Base-by-base conservation (phyloP, 257 asterid genomes). In the Voacanga thouarsii region DNA sequence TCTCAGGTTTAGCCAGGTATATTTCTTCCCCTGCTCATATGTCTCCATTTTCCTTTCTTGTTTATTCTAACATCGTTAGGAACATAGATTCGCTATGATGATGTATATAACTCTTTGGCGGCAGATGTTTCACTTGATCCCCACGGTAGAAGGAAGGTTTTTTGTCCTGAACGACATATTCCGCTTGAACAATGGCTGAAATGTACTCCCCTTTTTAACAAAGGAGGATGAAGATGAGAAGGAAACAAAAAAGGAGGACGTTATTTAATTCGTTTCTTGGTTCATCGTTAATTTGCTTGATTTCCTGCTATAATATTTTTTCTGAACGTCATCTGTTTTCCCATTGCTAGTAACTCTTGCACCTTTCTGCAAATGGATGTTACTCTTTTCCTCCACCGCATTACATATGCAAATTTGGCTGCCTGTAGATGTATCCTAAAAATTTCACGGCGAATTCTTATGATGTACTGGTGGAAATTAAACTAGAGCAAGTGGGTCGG, bases 101-200 rank as follows among this genome's bases (percentile, higher is more conserved):
- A 28, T 9, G 7, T 37, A 24, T 37, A 6, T 23, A 49, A 49
- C 6, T 18, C 3, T 37, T 7, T 43, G 9, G 9, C 5, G 0
- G 84, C 94, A 89, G 94, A 88, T 88, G 89, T 89, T 89, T 82
- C 92, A 88, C 77, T 77, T 88, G 85, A 86, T 83, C 71, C 89
- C 94, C 6, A 80, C 88, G 3, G 77, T 37, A 23, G 82, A 84
- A 78, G 90, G 90, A 74, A 79, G 83, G 50, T 88, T 83, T 68
- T 86, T 82, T n/a, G 87, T 89, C 86, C 90, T 82, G 77, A 89
- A 89, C 59, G 92, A 88, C 85, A 83, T 89, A 72, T 89, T 88
- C 75, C 92, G 94, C 7, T 84, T 89, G 19, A 89, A 87, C 65
- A 87, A 89, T 77, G 83, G 89, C 49, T 86, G 81, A 78, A 65